phyloP scores from a whole-genome alignment of 2,329 filamentous ascomycete species.

The Gremmenia infestans region DNA sequence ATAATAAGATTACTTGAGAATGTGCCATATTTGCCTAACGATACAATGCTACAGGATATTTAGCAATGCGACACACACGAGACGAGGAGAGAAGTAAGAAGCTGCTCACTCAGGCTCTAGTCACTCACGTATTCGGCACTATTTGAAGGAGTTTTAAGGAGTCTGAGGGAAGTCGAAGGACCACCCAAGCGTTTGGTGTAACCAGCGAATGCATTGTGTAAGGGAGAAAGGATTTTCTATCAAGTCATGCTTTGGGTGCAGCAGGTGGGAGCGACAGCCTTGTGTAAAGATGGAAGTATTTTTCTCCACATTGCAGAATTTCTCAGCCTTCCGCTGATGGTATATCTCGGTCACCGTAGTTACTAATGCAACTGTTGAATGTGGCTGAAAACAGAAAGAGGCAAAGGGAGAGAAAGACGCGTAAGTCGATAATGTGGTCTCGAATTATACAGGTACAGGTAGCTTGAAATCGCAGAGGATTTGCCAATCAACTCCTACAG shows the following conservation, averaged over 20 bases:
- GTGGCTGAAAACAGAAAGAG: not conserved
- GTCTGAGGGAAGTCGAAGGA: conserved; percentile 54
- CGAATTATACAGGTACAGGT: too few relatives aligned
- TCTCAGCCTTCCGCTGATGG: conserved; percentile 4
- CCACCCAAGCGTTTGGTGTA: conserved; percentile 56
- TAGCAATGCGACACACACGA: conserved; percentile 7
- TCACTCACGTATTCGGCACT: conserved; percentile 53
- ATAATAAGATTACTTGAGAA: conserved; percentile 88
- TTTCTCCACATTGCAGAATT: conserved; percentile 3
- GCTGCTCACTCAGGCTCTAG: conserved; percentile 19
- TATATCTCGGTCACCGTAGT: not conserved
- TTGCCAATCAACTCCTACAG: too few relatives aligned
- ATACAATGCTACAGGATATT: conserved; percentile 61
- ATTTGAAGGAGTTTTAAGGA: conserved; percentile 53
- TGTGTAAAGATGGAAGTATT: conserved; percentile 1
- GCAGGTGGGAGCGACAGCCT: conserved; percentile 1
- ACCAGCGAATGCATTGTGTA: conserved; percentile 35
- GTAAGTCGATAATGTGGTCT: too few relatives aligned
- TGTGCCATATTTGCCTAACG: conserved; percentile 85
- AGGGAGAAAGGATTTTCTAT: not conserved
- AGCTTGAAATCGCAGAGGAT: too few relatives aligned
- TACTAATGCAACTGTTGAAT: not conserved
- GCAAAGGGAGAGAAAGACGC: not conserved
- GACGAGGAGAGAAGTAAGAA: conserved; percentile 9
- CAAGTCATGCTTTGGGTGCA: not conserved